Evolutionary conservation across 2,329 filamentous ascomycete genomes (phyloP).

Genomic region (Penicillium sp.): DNA sequence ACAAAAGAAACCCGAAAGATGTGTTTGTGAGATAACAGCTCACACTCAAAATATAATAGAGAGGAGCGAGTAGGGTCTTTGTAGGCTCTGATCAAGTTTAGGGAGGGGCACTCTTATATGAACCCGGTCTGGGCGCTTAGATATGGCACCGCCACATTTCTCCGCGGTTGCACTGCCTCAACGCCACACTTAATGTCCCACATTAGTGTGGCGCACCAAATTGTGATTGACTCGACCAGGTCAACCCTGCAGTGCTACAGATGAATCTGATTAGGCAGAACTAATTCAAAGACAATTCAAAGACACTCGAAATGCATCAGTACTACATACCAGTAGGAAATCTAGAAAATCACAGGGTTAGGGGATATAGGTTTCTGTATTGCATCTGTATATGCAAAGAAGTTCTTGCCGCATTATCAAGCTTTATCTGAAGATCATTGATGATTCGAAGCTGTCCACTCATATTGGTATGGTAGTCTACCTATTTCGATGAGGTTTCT

Average conservation of each 20-base stretch:
- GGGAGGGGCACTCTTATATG: conserved; percentile 25
- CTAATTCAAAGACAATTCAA: not conserved
- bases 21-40: not conserved
- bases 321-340: not conserved
- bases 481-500: no score
- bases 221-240: not conserved
- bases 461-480: no score
- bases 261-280: conserved; percentile 6
- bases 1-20: not conserved
- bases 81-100: conserved; percentile 13
- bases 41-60: not conserved
- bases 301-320: no score
- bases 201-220: not conserved
- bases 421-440: no score
- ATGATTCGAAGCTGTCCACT: no score
- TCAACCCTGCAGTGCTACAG: not conserved
- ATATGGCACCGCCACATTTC: conserved; percentile 33
- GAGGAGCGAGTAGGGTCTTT: conserved; percentile 5
- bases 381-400: no score
- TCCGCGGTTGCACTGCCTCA: conserved; percentile 29
- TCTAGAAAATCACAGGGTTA: not conserved
- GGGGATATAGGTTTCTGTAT: not conserved
- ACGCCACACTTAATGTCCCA: conserved; percentile 10
- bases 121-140: conserved; percentile 27
- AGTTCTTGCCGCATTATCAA: no score